Conservation (phyloP, 768 basidiomycete species). For the Rhizopogon sp. region DNA sequence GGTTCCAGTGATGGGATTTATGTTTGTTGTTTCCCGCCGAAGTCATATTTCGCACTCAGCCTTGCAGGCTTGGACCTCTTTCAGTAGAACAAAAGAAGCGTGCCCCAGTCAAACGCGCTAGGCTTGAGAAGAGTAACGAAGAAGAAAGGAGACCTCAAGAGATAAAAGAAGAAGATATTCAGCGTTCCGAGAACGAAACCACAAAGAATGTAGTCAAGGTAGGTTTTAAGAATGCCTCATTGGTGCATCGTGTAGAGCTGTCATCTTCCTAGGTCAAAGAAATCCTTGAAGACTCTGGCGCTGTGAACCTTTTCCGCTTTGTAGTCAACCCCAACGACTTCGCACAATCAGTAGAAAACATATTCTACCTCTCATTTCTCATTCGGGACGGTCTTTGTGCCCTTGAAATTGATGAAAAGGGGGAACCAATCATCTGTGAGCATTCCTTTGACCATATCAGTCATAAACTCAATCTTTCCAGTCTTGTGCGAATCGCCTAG, state of each 20-base stretch:
- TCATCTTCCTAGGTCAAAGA: slow-evolving; percentile 47
- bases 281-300: slow-evolving; percentile 45
- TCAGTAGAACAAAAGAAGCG: slow-evolving; percentile 83
- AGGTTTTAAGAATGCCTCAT: slow-evolving; percentile 16
- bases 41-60: slow-evolving; percentile 9
- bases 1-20: slow-evolving; percentile 80
- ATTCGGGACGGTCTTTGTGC: slow-evolving; percentile 82
- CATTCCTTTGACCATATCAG: background rate
- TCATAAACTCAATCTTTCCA: slow-evolving; percentile 18
- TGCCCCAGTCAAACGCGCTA: slow-evolving; percentile 50
- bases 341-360: slow-evolving; percentile 92
- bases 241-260: background rate
- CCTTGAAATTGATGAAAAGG: slow-evolving; percentile 60
- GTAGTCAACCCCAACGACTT: slow-evolving; percentile 88
- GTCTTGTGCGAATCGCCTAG: slow-evolving; percentile 62
- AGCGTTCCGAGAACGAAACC: slow-evolving; percentile 82
- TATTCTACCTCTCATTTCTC: slow-evolving; percentile 93
- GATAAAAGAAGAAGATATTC: slow-evolving; percentile 77
- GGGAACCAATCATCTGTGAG: slow-evolving; percentile 75
- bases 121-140: slow-evolving; percentile 66
- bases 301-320: slow-evolving; percentile 79
- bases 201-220: slow-evolving; percentile 80
- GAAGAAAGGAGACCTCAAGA: slow-evolving; percentile 73
- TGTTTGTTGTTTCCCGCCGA: slow-evolving; percentile 46
- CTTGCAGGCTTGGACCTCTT: slow-evolving; percentile 82